Base-by-base conservation (phyloP, 2,329 filamentous ascomycete genomes). In the Akanthomyces lecanii region DNA sequence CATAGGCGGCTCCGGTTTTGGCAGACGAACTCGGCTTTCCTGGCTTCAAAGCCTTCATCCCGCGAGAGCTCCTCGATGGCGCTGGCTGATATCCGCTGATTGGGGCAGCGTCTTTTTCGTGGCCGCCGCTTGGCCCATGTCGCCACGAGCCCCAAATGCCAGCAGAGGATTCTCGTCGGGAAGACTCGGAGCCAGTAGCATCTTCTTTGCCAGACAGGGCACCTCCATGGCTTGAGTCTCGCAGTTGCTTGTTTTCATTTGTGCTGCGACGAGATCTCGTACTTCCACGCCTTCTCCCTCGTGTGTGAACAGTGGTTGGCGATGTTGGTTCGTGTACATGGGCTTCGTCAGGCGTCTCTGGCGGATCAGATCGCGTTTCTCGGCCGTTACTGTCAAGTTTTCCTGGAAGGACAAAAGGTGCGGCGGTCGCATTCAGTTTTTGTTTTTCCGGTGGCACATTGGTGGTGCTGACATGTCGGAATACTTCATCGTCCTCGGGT, bases 31-130 rank as follows among this genome's bases (percentile, higher is more conserved):
- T 76, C 6, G 87, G 81, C 73, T 92, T 95, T 62, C 82, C 83
- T 1, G 94, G 88, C 71, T 92, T 92, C 59, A 98, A 80, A 1
- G 97, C 89, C 78, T 97, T 98, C 89, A 98, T 98, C 57, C 87
- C 88, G 56, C 89, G 85, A 18, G 82, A 77, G 21, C 79, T 76
- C 54, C 86, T 80, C 71, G 86, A 76, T 67, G 85, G 77, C 68
- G 88, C 80, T 68, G 88, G 88, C 71, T 91, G 89, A 71, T 92
- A 91, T 30, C 87, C 87, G 68, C 86, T 88, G 67, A 85, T 74
- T 61, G 81, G 81, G 2, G 77, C 76, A 66, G 76, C 79, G 65
- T 85, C 84, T 63, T 80, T 82, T n/a, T 89, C 87, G 56, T 78
- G 71, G 6, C 81, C 79, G 59, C 78, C 79, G 10, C 78, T 75